phyloP scores from a whole-genome alignment of 179 eudicot species.

The Sideroxylon spinosum region DNA sequence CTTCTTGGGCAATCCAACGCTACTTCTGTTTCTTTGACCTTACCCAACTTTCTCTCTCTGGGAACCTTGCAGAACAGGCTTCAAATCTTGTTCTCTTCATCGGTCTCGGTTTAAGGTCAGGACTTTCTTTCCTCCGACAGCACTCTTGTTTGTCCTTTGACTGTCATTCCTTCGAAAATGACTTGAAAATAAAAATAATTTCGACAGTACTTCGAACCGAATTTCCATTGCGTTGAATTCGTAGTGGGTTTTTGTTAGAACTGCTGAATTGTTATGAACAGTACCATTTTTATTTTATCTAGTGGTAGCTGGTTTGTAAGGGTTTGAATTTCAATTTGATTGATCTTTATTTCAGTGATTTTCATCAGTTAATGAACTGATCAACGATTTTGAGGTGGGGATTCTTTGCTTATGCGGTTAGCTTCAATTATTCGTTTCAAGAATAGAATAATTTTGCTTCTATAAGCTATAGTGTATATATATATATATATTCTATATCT shows the following conservation, averaged over 20 bases:
- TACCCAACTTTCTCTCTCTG: neutral
- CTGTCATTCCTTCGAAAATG: neutral
- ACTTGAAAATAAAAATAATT: neutral
- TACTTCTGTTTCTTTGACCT: constrained; percentile 1
- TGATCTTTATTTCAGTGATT: neutral
- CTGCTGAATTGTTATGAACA: neutral
- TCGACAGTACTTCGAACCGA: neutral
- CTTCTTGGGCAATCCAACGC: constrained; percentile 17
- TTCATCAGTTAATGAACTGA: neutral
- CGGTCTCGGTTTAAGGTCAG: neutral
- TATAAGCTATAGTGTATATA: no score
- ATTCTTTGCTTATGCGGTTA: no score
- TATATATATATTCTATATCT: neutral
- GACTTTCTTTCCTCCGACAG: neutral
- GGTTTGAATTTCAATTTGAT: neutral
- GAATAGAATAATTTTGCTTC: neutral
- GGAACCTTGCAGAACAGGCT: neutral
- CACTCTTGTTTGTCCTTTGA: neutral
- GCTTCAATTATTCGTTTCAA: neutral
- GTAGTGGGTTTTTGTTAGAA: neutral
- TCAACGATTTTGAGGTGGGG: neutral
- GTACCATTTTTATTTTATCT: neutral
- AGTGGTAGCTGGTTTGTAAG: neutral
- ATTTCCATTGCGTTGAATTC: neutral
- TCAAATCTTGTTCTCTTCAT: constrained; percentile 6